phyloP scores from a whole-genome alignment of 225 moss, liverwort and hornwort genomes.

The Sphagnum tenellum region DNA sequence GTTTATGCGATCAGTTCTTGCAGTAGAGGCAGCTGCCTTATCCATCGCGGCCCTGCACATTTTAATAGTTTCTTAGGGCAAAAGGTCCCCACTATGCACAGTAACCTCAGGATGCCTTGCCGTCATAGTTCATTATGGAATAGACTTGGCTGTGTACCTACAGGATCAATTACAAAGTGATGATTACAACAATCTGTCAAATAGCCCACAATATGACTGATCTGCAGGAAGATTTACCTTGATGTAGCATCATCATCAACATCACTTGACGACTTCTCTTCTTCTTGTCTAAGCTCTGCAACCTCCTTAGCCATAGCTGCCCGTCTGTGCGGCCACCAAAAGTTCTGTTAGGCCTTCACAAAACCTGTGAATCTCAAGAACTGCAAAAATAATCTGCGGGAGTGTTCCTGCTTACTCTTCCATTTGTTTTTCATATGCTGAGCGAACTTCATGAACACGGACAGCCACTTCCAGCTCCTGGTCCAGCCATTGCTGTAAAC shows the following conservation, averaged over 20 bases:
- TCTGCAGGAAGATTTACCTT: conserved; percentile 14
- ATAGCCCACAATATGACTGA: too few relatives aligned
- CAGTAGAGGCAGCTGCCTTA: conserved; percentile 29
- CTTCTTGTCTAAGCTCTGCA: conserved; percentile 63
- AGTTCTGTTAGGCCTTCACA: not conserved
- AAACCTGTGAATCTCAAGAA: not conserved
- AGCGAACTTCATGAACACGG: conserved; percentile 88
- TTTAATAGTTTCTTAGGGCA: too few relatives aligned
- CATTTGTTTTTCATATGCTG: conserved; percentile 86
- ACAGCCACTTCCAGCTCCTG: conserved; percentile 96
- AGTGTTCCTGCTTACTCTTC: conserved; percentile 52
- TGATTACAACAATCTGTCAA: too few relatives aligned
- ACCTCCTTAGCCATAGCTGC: conserved; percentile 57
- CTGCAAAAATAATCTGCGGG: too few relatives aligned
- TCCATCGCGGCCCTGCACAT: conserved; percentile 22
- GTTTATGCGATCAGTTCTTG: conserved; percentile 61
- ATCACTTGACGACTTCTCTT: conserved; percentile 51
- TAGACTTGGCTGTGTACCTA: too few relatives aligned
- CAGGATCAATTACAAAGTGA: too few relatives aligned
- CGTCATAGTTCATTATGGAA: too few relatives aligned
- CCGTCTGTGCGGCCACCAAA: conserved; percentile 33
- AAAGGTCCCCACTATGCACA: too few relatives aligned
- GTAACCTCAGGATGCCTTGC: too few relatives aligned
- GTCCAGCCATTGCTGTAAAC: conserved; percentile 78
- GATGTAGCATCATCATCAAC: conserved; percentile 26